phyloP scores from a whole-genome alignment of 139 green algal species.

The Chlamydomonas sp. region DNA sequence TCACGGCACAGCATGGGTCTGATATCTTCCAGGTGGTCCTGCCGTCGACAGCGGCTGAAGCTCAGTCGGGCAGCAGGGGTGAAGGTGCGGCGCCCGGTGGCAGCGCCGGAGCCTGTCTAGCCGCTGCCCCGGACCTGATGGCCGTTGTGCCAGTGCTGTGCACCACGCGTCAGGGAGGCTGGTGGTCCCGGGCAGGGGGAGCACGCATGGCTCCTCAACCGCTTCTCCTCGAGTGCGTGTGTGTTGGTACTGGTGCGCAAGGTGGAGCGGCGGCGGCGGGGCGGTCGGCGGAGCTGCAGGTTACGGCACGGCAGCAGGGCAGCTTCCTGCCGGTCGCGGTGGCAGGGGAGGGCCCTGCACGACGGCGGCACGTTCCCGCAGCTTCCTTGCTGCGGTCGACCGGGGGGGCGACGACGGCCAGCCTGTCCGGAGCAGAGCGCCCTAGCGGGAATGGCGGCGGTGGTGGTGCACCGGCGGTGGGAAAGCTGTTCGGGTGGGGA shows the following conservation, averaged over 20 bases:
- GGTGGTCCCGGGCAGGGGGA: no score
- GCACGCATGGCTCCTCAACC: no score
- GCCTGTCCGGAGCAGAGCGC: background rate
- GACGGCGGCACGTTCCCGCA: background rate
- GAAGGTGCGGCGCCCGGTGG: background rate
- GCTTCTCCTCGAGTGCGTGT: no score
- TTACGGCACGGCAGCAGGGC: slow-evolving; percentile 22
- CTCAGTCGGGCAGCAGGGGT: background rate
- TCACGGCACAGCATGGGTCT: slow-evolving; percentile 1
- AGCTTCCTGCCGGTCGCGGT: background rate
- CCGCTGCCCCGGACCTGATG: no score
- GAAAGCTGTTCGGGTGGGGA: no score
- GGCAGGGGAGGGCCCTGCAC: background rate
- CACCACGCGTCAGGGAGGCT: no score
- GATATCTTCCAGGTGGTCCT: background rate
- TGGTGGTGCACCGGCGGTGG: background rate
- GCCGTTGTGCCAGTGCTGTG: no score
- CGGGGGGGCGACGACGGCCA: background rate
- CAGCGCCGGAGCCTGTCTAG: background rate
- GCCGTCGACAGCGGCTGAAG: background rate
- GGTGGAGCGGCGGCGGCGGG: no score
- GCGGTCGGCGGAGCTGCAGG: background rate
- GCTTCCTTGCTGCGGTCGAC: background rate
- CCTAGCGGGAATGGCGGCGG: no score
- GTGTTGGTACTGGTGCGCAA: no score